Evolutionary conservation across 75 land plant species (phyloP).

Genomic region (Isoetes taiwanensis): DNA sequence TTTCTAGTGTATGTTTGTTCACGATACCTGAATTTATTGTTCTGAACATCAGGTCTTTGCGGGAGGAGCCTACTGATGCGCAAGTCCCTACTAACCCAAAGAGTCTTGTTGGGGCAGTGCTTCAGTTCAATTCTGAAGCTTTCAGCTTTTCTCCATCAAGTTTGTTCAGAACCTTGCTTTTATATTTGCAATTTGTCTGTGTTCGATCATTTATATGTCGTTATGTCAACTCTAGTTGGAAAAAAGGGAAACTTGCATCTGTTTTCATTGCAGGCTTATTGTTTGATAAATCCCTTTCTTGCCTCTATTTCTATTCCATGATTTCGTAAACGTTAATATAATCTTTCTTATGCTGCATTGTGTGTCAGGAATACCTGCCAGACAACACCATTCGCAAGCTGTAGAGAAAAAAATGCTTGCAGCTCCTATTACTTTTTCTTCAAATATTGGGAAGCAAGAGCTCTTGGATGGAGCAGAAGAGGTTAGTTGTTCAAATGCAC

Average conservation of each 20-base stretch:
- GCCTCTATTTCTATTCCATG: background rate
- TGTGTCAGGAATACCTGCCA: slow-evolving; percentile 14
- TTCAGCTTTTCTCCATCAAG: slow-evolving; percentile 51
- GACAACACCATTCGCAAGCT: too few species aligned
- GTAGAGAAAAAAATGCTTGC: too few species aligned
- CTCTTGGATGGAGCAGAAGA: too few species aligned
- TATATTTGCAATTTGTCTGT: background rate
- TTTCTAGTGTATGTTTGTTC: background rate
- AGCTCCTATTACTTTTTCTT: too few species aligned
- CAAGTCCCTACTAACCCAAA: slow-evolving; percentile 27
- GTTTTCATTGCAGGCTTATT: background rate
- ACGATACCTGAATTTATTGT: background rate
- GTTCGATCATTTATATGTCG: background rate
- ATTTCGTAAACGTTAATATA: slow-evolving; percentile 2
- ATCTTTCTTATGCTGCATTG: background rate
- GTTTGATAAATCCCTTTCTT: background rate
- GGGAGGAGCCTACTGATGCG: slow-evolving; percentile 18
- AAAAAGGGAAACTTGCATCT: background rate
- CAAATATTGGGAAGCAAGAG: too few species aligned
- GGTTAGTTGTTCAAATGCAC: too few species aligned
- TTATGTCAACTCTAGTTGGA: background rate
- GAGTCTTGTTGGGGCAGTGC: slow-evolving; percentile 46
- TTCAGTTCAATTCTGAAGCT: slow-evolving; percentile 44
- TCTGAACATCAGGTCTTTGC: slow-evolving; percentile 29
- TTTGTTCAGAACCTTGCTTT: slow-evolving; percentile 7